Evolutionary conservation across 441 rosid genomes (phyloP).

Genomic region (Pelargonium citronellum): DNA sequence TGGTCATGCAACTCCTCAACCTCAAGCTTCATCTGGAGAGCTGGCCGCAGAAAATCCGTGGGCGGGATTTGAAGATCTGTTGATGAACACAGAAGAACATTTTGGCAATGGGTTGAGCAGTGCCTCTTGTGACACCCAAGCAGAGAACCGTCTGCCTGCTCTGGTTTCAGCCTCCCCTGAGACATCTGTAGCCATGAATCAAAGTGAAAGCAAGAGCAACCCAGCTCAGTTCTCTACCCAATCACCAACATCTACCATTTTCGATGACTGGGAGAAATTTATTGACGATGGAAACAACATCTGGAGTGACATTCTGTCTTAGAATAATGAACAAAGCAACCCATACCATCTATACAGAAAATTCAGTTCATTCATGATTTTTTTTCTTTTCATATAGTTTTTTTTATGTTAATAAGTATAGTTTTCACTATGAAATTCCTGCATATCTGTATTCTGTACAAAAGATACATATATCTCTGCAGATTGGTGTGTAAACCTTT

Average conservation of each 20-base stretch:
- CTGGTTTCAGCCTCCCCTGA: slow-evolving; percentile 39
- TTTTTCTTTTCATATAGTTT: slow-evolving; percentile 1
- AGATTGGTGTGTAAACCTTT: background rate
- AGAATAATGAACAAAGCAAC: slow-evolving; percentile 5
- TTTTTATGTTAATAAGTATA: background rate
- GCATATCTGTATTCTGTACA: slow-evolving; percentile 6
- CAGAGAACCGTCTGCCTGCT: slow-evolving; percentile 35
- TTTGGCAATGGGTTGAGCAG: slow-evolving; percentile 12
- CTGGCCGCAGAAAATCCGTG: slow-evolving; percentile 17
- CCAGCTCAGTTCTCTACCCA: slow-evolving; percentile 2
- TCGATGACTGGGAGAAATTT: slow-evolving; percentile 45
- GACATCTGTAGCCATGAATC: slow-evolving; percentile 19
- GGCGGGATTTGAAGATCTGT: slow-evolving; percentile 16
- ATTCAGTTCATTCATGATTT: slow-evolving; percentile 10
- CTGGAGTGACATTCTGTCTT: slow-evolving; percentile 64
- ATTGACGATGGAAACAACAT: slow-evolving; percentile 44
- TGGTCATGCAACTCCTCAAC: slow-evolving; percentile 2
- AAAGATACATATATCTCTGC: background rate
- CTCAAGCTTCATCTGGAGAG: slow-evolving; percentile 4
- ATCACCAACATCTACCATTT: slow-evolving; percentile 26
- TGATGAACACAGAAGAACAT: background rate
- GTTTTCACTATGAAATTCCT: background rate
- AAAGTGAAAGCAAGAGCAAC: slow-evolving; percentile 29
- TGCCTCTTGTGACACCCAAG: slow-evolving; percentile 11
- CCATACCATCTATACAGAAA: background rate